Evolutionary conservation across 805 yeast species (phyloP).

Genomic region (Ogataea angusta): DNA sequence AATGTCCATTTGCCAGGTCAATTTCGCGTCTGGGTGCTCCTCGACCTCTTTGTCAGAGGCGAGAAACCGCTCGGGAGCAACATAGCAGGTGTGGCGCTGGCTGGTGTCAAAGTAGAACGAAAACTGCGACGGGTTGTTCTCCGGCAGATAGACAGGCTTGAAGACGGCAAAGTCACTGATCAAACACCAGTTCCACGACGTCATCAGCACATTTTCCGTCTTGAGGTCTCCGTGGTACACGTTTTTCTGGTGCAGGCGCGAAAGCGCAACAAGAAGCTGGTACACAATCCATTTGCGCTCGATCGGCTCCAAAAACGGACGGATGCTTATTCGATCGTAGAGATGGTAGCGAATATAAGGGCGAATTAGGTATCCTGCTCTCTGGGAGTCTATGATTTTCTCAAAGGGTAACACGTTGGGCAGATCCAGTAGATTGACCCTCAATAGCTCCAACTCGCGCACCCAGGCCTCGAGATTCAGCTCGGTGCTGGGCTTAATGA

Average conservation of each 20-base stretch:
- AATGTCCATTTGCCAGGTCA: slow-evolving; percentile 73
- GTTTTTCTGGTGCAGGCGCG: slow-evolving; percentile 57
- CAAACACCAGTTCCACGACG: slow-evolving; percentile 85
- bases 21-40: slow-evolving; percentile 19
- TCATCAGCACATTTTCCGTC: slow-evolving; percentile 81
- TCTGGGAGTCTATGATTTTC: slow-evolving; percentile 76
- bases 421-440: slow-evolving; percentile 41
- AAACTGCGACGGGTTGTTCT: slow-evolving; percentile 88
- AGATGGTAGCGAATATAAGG: slow-evolving; percentile 75
- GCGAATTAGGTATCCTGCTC: slow-evolving; percentile 88
- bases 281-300: slow-evolving; percentile 84
- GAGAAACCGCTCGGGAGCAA: slow-evolving; percentile 90
- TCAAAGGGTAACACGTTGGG: slow-evolving; percentile 70
- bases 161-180: slow-evolving; percentile 80
- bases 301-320: slow-evolving; percentile 79
- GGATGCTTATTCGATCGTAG: slow-evolving; percentile 80
- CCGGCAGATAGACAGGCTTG: slow-evolving; percentile 85
- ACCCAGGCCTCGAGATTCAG: slow-evolving; percentile 35
- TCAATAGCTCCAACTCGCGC: slow-evolving; percentile 33
- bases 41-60: slow-evolving; percentile 28
- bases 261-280: slow-evolving; percentile 67
- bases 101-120: slow-evolving; percentile 91
- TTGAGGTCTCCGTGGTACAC: slow-evolving; percentile 89
- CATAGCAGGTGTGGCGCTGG: slow-evolving; percentile 78
- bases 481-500: slow-evolving; percentile 63